Conservation (phyloP, 345 rosid genomes). For the Boechera divaricarpa region DNA sequence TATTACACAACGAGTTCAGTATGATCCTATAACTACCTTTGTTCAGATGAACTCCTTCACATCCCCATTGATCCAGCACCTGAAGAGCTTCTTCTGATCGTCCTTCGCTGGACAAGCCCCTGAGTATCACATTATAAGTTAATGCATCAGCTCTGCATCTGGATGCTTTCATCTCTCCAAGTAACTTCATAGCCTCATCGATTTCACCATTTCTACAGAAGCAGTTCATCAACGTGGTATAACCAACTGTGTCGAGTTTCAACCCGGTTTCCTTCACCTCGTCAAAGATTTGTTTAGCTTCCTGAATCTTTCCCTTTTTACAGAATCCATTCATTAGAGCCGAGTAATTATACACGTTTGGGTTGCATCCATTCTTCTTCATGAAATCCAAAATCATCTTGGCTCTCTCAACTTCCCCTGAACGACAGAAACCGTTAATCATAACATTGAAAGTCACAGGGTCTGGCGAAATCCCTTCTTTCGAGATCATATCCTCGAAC, state of each 20-base stretch:
- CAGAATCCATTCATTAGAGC: slow-evolving; percentile 71
- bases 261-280: slow-evolving; percentile 69
- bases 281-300: slow-evolving; percentile 59
- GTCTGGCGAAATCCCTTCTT: slow-evolving; percentile 79
- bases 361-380: slow-evolving; percentile 79
- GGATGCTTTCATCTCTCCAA: slow-evolving; percentile 68
- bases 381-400: slow-evolving; percentile 78
- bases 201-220: slow-evolving; percentile 61
- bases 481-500: slow-evolving; percentile 83
- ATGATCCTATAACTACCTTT: slow-evolving; percentile 86
- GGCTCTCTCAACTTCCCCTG: slow-evolving; percentile 75
- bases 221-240: slow-evolving; percentile 78
- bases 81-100: slow-evolving; percentile 66
- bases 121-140: slow-evolving; percentile 72
- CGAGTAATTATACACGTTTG: slow-evolving; percentile 72
- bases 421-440: slow-evolving; percentile 77
- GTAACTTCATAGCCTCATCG: slow-evolving; percentile 65
- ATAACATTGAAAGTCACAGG: slow-evolving; percentile 70
- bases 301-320: slow-evolving; percentile 63
- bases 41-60: slow-evolving; percentile 67
- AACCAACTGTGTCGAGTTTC: slow-evolving; percentile 70
- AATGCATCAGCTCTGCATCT: slow-evolving; percentile 75
- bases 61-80: slow-evolving; percentile 60
- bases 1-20: slow-evolving; percentile 65
- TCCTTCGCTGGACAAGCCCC: slow-evolving; percentile 70